Evolutionary conservation across 176 grass and related monocot species (phyloP).

Genomic region (Miscanthus lutarioriparius): DNA sequence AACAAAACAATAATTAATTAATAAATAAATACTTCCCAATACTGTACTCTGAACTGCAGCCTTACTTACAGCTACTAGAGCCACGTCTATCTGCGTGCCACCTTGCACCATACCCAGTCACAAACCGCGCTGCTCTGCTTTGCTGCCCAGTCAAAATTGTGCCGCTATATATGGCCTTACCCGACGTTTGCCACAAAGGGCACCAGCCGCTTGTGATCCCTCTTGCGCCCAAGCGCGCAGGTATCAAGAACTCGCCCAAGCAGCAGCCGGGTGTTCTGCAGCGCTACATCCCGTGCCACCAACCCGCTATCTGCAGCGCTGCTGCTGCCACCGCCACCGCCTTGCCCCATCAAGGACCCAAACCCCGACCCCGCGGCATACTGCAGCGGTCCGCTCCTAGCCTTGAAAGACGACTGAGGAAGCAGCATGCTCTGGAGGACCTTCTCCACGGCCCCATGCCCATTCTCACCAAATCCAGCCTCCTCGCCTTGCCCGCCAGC

Average conservation of each 20-base stretch:
- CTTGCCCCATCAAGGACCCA: constrained; percentile 53
- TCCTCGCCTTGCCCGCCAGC: constrained; percentile 53
- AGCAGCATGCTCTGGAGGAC: constrained; percentile 62
- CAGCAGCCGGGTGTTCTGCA: constrained; percentile 78
- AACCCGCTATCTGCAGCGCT: constrained; percentile 48
- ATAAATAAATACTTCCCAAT: not conserved
- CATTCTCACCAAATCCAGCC: constrained; percentile 47
- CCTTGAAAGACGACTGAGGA: constrained; percentile 88
- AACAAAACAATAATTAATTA: not conserved
- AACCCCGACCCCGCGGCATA: constrained; percentile 70
- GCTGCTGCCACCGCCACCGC: constrained; percentile 40
- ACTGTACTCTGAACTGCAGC: not conserved
- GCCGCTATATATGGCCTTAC: not conserved
- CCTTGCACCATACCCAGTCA: not conserved
- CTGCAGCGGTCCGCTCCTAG: constrained; percentile 74
- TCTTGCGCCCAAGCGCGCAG: constrained; percentile 88
- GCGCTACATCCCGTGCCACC: constrained; percentile 61
- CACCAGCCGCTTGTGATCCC: constrained; percentile 90
- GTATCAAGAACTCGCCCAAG: constrained; percentile 90
- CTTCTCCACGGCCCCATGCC: constrained; percentile 71
- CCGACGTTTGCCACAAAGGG: constrained; percentile 79
- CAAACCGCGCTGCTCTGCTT: not conserved
- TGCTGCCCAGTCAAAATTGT: not conserved
- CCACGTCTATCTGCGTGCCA: not conserved
- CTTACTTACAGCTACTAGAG: not conserved